These are phyloP conservation scores for Apiospora marii DNA, from an alignment of 2,329 filamentous ascomycete species.

Conservation along the genomic window DNA sequence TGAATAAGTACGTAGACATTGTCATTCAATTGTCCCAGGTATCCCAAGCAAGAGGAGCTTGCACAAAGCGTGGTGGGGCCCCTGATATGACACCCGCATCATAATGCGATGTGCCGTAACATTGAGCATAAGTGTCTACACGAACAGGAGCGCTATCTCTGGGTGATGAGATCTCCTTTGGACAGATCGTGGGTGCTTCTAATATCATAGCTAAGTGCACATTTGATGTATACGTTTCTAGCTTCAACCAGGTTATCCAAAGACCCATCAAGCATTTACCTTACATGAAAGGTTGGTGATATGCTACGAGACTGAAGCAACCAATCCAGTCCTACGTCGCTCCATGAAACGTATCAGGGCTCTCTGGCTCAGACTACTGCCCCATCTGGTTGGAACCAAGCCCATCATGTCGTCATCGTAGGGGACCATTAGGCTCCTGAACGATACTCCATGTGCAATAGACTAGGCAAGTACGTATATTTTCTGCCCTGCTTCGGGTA, in stretches of 20 bases:
- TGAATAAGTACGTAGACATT: too few species aligned
- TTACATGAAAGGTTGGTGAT: not conserved
- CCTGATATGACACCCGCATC: too few species aligned
- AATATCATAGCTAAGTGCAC: too few species aligned
- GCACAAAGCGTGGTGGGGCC: too few species aligned
- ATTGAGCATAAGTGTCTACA: too few species aligned
- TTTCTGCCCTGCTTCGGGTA: not conserved
- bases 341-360: conserved; percentile 3
- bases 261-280: too few species aligned
- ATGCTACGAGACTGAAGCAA: not conserved
- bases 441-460: not conserved
- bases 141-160: not conserved
- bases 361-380: conserved; percentile 1
- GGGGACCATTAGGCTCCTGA: not conserved
- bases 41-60: too few species aligned
- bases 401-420: not conserved
- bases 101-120: too few species aligned
- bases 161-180: not conserved
- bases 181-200: not conserved
- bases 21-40: too few species aligned
- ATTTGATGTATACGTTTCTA: too few species aligned
- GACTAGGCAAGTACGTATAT: not conserved
- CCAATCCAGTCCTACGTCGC: not conserved
- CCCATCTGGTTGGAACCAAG: not conserved
- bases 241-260: not conserved